Evolutionary conservation across 768 basidiomycete species (phyloP).

Genomic region (Leucogyrophana mollusca): DNA sequence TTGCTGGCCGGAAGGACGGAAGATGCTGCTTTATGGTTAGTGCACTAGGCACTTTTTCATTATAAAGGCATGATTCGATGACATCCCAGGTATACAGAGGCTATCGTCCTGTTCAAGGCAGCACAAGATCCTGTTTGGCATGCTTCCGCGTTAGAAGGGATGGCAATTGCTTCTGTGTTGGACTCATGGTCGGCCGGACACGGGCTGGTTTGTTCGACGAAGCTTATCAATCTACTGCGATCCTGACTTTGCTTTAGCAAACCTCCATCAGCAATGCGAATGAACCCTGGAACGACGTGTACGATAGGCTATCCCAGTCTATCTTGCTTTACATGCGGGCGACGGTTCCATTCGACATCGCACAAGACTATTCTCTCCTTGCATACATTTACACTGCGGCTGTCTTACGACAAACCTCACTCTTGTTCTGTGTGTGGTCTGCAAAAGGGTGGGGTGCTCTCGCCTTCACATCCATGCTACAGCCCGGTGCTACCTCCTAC

Average conservation of each 20-base stretch:
- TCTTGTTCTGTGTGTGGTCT: constrained; percentile 79
- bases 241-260: constrained; percentile 41
- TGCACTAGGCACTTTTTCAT: constrained; percentile 8
- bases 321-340: constrained; percentile 58
- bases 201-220: constrained; percentile 66
- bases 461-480: constrained; percentile 74
- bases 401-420: constrained; percentile 69
- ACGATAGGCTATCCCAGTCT: constrained; percentile 72
- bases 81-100: constrained; percentile 76
- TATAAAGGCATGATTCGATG: too few relatives aligned
- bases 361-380: constrained; percentile 59
- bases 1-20: constrained; percentile 81
- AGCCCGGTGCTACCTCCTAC: constrained; percentile 56
- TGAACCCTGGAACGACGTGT: constrained; percentile 76
- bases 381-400: constrained; percentile 65
- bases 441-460: constrained; percentile 86
- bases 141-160: constrained; percentile 82
- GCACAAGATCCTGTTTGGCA: constrained; percentile 86
- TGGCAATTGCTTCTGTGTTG: constrained; percentile 74
- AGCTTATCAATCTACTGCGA: too few relatives aligned
- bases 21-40: constrained; percentile 80
- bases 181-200: constrained; percentile 83
- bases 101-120: constrained; percentile 70
- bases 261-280: constrained; percentile 47
- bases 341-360: constrained; percentile 47